phyloP scores from a whole-genome alignment of 371 early-diverging fungal genomes.

The Phascolomyces articulosus region DNA sequence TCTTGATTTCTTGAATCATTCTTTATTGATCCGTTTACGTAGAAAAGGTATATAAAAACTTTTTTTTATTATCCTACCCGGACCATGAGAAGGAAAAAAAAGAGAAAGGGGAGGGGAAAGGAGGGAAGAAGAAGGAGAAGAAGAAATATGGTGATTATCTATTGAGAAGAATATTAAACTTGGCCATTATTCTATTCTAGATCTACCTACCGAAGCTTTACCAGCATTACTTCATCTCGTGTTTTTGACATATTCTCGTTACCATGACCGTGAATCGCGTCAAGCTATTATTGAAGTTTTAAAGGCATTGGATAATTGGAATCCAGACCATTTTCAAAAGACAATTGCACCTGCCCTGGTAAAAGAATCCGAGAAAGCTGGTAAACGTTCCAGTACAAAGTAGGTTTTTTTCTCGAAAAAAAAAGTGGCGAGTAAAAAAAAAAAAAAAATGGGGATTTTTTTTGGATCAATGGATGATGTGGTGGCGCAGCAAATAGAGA shows the following conservation, averaged over 20 bases:
- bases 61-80: no score
- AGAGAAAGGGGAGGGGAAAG: no score
- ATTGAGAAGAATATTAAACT: background rate
- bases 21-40: slow-evolving; percentile 58
- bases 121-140: no score
- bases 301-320: slow-evolving; percentile 65
- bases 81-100: no score
- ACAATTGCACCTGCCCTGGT: slow-evolving; percentile 53
- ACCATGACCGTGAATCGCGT: slow-evolving; percentile 66
- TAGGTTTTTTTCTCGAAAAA: slow-evolving; percentile 46
- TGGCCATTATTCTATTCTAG: slow-evolving; percentile 28
- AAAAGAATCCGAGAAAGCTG: slow-evolving; percentile 55
- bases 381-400: slow-evolving; percentile 52
- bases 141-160: no score
- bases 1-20: slow-evolving; percentile 58
- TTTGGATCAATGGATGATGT: no score
- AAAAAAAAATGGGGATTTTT: no score
- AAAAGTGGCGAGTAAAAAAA: no score
- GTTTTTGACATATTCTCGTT: slow-evolving; percentile 64
- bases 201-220: slow-evolving; percentile 59
- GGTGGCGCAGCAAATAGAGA: slow-evolving; percentile 21
- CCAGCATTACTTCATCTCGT: slow-evolving; percentile 57
- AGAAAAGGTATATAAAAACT: slow-evolving; percentile 52
- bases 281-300: slow-evolving; percentile 58
- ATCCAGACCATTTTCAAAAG: slow-evolving; percentile 58